phyloP scores from a whole-genome alignment of 371 early-diverging fungal genomes.

The Syncephalastrum racemosum region DNA sequence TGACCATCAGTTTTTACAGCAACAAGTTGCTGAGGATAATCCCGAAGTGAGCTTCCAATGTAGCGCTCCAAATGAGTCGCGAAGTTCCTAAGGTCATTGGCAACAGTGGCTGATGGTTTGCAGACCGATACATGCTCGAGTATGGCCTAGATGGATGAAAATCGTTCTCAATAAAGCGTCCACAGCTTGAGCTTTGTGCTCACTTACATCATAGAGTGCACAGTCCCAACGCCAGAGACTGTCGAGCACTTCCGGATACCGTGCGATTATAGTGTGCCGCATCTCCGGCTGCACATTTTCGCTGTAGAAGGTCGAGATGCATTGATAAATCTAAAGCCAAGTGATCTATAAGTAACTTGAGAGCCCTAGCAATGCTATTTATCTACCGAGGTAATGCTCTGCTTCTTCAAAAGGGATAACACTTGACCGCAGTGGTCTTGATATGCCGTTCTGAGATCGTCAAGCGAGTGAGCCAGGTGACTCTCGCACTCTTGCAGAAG shows the following conservation, averaged over 20 bases:
- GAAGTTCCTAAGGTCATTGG: slow-evolving; percentile 41
- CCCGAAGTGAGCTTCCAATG: slow-evolving; percentile 24
- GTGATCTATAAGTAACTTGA: too few relatives aligned
- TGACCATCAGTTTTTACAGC: too few relatives aligned
- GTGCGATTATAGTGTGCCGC: slow-evolving; percentile 15
- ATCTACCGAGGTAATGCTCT: too few relatives aligned
- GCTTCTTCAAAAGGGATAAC: too few relatives aligned
- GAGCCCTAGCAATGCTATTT: too few relatives aligned
- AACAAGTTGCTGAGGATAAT: slow-evolving; percentile 19
- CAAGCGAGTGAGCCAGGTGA: too few relatives aligned
- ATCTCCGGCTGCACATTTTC: too few relatives aligned
- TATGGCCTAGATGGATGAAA: background rate
- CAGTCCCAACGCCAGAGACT: slow-evolving; percentile 58
- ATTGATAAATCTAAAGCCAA: too few relatives aligned
- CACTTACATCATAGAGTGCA: slow-evolving; percentile 48
- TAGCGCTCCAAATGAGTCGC: slow-evolving; percentile 41
- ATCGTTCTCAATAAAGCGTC: background rate
- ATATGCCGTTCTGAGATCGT: too few relatives aligned
- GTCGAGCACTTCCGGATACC: slow-evolving; percentile 35
- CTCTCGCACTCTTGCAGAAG: too few relatives aligned
- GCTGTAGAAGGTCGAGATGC: too few relatives aligned
- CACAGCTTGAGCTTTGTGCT: background rate
- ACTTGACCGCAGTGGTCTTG: too few relatives aligned
- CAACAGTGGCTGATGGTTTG: background rate
- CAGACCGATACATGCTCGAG: background rate